Base-by-base conservation (phyloP, 2,329 filamentous ascomycete genomes). In the Tothia fuscella region DNA sequence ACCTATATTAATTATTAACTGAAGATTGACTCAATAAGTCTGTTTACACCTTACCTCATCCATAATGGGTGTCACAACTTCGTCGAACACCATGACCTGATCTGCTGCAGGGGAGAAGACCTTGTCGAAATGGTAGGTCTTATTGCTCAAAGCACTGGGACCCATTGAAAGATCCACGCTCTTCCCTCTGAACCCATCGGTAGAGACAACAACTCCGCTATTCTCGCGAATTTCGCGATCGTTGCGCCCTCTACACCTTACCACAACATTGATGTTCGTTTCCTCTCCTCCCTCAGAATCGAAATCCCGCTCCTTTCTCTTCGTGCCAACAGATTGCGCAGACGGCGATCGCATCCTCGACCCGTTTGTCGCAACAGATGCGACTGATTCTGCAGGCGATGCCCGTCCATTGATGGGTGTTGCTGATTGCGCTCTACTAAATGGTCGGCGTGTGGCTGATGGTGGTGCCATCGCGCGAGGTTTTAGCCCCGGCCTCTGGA, bases 221-320 rank as follows among this genome's bases (percentile, higher is more conserved):
- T 94, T 98, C 61, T 98, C 91, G 51, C 79, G 75, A 41, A 95
- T 79, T 64, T 98, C 91, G 50, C 89, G 80, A 51, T 94, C 84
- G 57, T 84, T 96, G 48, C 91, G 81, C 4, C 89, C 91, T 51
- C 91, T 76, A 65, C 89, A 98, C 49, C 91, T 76, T 44, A 98
- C 93, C 25, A 96, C 88, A 35, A 98, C 91, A 58, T 93, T 91
- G 63, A 98, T 98, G 58, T 95, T 98, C 6, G 89, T 96, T 61
- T 93, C 87, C 52, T 88, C 80, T 39, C 74, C 73, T 29, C 42
- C 54, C 43, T 83, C 77, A 5, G 72, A 61, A 33, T 89, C 88
- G 55, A 80, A 89, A 28, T 93, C 84, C 54, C 84, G 76, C 52
- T 91, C 84, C 61, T 94, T 94, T 54, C 88, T 79, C 67, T 95